Evolutionary conservation across 2,329 filamentous ascomycete species (phyloP).

Genomic region (Amphichorda felina): DNA sequence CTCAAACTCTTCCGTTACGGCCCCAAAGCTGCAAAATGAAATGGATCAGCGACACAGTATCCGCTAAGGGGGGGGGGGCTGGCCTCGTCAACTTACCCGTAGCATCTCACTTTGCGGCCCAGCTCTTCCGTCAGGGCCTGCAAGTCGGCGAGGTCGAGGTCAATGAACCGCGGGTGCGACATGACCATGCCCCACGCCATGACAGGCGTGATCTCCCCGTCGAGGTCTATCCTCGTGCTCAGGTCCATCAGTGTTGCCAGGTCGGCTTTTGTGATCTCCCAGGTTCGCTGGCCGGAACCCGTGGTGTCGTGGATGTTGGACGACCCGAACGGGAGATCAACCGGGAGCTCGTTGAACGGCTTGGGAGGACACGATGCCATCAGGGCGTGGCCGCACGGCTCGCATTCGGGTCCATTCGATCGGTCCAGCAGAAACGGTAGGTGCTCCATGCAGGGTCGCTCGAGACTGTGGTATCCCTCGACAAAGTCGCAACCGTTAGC

Average conservation of each 20-base stretch:
- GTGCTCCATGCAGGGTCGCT: conserved; percentile 89
- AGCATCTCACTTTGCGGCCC: conserved; percentile 74
- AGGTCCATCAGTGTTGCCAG: conserved; percentile 74
- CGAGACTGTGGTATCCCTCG: conserved; percentile 51
- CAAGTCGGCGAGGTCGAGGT: conserved; percentile 59
- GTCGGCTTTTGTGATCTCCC: conserved; percentile 65
- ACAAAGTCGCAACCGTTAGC: conserved; percentile 30
- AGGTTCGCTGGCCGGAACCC: conserved; percentile 57
- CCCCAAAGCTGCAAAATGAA: conserved; percentile 37
- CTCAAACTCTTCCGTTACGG: conserved; percentile 56
- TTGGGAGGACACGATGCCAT: conserved; percentile 87
- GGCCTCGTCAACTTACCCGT: conserved; percentile 73
- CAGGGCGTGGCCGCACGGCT: conserved; percentile 63
- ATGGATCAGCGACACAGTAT: neutral
- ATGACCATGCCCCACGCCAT: conserved; percentile 87
- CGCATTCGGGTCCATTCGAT: conserved; percentile 33
- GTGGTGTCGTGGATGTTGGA: conserved; percentile 19
- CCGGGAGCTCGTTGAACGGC: conserved; percentile 34
- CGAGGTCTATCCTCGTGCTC: conserved; percentile 69
- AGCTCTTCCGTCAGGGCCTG: conserved; percentile 61
- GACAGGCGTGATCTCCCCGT: conserved; percentile 86
- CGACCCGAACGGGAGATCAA: too few species aligned
- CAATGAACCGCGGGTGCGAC: conserved; percentile 54
- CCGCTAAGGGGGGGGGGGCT: too few species aligned
- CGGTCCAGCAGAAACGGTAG: conserved; percentile 66